Percentiles rank a stretch among this genome's conserved stretches.
phyloP scores from a whole-genome alignment of 495 filamentous ascomycete species.

The Emericellopsis terricola region DNA sequence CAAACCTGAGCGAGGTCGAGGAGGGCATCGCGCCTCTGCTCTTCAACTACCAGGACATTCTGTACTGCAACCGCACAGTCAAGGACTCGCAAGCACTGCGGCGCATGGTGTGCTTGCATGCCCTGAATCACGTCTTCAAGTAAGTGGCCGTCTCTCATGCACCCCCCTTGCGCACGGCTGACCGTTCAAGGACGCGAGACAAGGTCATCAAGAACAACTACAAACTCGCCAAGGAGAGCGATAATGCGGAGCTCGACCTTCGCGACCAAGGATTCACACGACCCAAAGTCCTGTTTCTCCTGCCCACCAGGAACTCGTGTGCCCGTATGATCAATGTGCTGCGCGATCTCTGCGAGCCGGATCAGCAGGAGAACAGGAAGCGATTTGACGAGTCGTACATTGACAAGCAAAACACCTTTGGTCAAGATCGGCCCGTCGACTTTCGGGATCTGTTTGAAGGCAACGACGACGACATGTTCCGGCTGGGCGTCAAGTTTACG shows the following conservation, averaged over 20 bases:
- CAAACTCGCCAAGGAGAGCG: conserved; percentile 39
- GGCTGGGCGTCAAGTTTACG: conserved; percentile 84
- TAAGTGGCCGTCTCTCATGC: conserved; percentile 9
- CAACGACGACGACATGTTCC: conserved; percentile 94
- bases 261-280: conserved; percentile 93
- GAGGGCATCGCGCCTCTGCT: conserved; percentile 35
- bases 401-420: conserved; percentile 43
- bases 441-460: conserved; percentile 82
- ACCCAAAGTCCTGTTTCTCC: conserved; percentile 75
- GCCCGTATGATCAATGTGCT: conserved; percentile 60
- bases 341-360: conserved; percentile 50
- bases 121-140: conserved; percentile 82
- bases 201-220: conserved; percentile 82
- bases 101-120: conserved; percentile 61
- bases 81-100: conserved; percentile 47
- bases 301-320: conserved; percentile 75
- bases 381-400: conserved; percentile 71
- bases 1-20: conserved; percentile 31
- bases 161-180: conserved; percentile 2
- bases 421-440: conserved; percentile 62
- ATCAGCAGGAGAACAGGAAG: conserved; percentile 90
- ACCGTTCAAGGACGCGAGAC: conserved; percentile 49
- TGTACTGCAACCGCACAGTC: conserved; percentile 54
- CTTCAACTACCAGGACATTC: conserved; percentile 65
- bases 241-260: conserved; percentile 48